Percentiles rank a stretch among this genome's conserved stretches.
phyloP scores from a whole-genome alignment of 106 monocot genomes.

The Ottelia alismoides region DNA sequence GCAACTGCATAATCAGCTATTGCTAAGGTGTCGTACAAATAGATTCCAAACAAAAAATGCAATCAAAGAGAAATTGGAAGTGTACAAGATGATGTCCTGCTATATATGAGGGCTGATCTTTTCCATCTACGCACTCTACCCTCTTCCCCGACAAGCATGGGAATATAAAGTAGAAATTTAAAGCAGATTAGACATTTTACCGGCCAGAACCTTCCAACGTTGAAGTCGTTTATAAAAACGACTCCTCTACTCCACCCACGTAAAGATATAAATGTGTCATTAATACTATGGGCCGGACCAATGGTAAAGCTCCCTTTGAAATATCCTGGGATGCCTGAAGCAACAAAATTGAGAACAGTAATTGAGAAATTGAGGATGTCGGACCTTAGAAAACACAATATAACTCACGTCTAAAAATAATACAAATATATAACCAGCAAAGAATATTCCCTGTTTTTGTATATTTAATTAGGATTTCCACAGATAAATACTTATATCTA shows the following conservation, averaged over 20 bases:
- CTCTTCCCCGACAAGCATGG: background rate
- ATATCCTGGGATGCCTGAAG: conserved; percentile 39
- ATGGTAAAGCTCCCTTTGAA: conserved; percentile 63
- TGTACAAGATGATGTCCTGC: no score
- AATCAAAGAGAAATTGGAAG: no score
- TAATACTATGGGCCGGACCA: conserved; percentile 24
- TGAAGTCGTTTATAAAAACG: conserved; percentile 94
- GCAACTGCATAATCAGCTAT: background rate
- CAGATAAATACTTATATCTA: no score
- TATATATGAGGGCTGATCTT: background rate
- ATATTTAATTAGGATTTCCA: no score
- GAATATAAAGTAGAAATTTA: background rate
- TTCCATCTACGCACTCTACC: background rate
- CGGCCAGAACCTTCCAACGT: conserved; percentile 96
- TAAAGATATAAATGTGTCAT: conserved; percentile 86
- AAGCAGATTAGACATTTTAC: conserved; percentile 20
- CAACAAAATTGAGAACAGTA: no score
- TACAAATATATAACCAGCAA: no score
- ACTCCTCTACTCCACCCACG: conserved; percentile 89
- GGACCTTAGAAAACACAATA: no score
- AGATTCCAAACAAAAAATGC: background rate
- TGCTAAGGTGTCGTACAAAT: background rate
- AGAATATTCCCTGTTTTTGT: no score
- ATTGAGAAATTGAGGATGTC: no score
- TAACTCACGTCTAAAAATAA: no score